A percentile compares a stretch with the other conserved stretches of the same genome.
phyloP scores from a whole-genome alignment of 2,329 filamentous ascomycete species.

The Clonostachys byssicola region DNA sequence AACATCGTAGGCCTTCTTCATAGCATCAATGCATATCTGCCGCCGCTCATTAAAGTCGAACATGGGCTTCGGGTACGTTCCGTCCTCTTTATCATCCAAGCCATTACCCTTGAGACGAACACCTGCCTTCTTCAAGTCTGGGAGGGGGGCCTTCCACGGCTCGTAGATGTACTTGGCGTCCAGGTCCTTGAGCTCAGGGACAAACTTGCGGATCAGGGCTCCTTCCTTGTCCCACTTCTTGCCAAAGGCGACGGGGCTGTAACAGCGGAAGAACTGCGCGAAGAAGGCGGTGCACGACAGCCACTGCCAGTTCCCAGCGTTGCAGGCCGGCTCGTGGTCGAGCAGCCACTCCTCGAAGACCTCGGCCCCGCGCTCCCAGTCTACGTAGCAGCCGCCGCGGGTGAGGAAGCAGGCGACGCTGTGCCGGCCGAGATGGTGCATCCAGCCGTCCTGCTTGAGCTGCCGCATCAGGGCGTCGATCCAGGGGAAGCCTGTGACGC shows the following conservation, averaged over 20 bases:
- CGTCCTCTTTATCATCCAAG: slow-evolving; percentile 30
- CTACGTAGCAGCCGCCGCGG: slow-evolving; percentile 71
- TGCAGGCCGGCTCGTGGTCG: slow-evolving; percentile 72
- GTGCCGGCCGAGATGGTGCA: slow-evolving; percentile 74
- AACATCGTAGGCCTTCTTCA: slow-evolving; percentile 67
- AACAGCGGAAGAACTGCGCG: slow-evolving; percentile 66
- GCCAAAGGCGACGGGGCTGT: slow-evolving; percentile 66
- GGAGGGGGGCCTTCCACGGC: slow-evolving; percentile 69
- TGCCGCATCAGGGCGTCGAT: slow-evolving; percentile 80
- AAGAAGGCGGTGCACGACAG: slow-evolving; percentile 73
- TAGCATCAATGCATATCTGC: slow-evolving; percentile 57
- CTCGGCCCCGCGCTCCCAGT: slow-evolving; percentile 75
- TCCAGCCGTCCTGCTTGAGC: slow-evolving; percentile 68
- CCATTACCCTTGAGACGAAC: slow-evolving; percentile 57
- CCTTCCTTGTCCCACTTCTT: slow-evolving; percentile 74
- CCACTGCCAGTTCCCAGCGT: slow-evolving; percentile 78
- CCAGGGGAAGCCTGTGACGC: slow-evolving; percentile 73
- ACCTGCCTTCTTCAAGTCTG: slow-evolving; percentile 65
- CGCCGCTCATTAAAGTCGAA: slow-evolving; percentile 67
- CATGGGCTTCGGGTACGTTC: slow-evolving; percentile 69
- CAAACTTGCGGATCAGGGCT: slow-evolving; percentile 57
- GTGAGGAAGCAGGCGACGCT: slow-evolving; percentile 81
- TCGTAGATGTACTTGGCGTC: slow-evolving; percentile 73
- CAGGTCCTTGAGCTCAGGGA: slow-evolving; percentile 60
- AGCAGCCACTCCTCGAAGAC: slow-evolving; percentile 75